Percentiles rank a stretch among this genome's conserved stretches.
Evolutionary conservation across 371 early-diverging fungal species (phyloP).

Genomic region (Smittium mucronatum): DNA sequence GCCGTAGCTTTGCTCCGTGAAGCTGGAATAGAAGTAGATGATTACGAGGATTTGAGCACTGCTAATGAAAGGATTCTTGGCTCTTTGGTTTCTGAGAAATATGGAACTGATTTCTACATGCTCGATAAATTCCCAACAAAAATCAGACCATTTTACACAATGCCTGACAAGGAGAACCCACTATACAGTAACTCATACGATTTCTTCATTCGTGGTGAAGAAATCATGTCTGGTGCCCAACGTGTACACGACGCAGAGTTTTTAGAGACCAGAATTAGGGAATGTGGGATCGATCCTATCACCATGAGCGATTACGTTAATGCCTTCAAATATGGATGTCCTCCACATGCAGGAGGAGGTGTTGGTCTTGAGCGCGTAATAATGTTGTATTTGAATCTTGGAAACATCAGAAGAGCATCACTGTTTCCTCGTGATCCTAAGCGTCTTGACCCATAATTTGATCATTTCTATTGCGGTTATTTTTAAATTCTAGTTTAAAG

Average conservation of each 20-base stretch:
- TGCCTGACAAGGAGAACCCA: constrained; percentile 81
- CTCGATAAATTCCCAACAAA: constrained; percentile 97
- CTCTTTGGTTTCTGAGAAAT: constrained; percentile 84
- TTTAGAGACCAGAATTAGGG: constrained; percentile 70
- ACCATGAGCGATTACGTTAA: constrained; percentile 91
- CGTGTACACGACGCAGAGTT: constrained; percentile 91
- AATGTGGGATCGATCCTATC: constrained; percentile 66
- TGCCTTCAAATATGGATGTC: constrained; percentile 97
- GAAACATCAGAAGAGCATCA: constrained; percentile 92
- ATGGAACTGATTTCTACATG: constrained; percentile 97
- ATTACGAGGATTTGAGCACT: constrained; percentile 89
- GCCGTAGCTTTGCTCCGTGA: constrained; percentile 87
- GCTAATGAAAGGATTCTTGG: constrained; percentile 91
- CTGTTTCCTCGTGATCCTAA: constrained; percentile 99
- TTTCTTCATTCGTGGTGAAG: constrained; percentile 99
- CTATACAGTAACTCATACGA: constrained; percentile 98
- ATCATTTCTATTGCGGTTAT: too few relatives aligned
- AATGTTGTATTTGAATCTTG: constrained; percentile 91
- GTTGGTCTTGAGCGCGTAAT: constrained; percentile 97
- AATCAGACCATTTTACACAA: constrained; percentile 99
- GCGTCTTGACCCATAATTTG: constrained; percentile 82
- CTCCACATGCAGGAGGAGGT: constrained; percentile 99
- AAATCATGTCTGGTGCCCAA: constrained; percentile 99
- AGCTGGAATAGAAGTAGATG: constrained; percentile 81
- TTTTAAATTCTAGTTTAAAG: too few relatives aligned